phyloP scores from a whole-genome alignment of 176 grass and related monocot genomes.

The Aegilops bicornis region DNA sequence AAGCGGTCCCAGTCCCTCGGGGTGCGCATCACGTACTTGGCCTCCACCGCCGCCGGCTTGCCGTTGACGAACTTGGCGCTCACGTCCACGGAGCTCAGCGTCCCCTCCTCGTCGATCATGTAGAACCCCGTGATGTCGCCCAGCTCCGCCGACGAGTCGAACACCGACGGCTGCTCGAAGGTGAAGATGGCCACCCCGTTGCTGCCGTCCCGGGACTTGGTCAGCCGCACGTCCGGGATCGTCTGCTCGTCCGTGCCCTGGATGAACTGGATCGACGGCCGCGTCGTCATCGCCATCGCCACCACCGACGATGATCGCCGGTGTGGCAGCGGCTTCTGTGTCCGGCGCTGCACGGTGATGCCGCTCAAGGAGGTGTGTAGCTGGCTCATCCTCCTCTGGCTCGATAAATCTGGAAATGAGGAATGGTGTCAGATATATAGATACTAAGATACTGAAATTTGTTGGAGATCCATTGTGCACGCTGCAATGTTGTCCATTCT shows the following conservation, averaged over 20 bases:
- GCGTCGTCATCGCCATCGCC: constrained; percentile 39
- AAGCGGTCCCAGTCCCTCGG: constrained; percentile 9
- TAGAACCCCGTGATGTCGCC: constrained; percentile 79
- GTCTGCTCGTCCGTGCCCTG: constrained; percentile 93
- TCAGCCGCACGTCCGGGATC: constrained; percentile 82
- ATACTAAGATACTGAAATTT: no score
- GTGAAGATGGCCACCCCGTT: constrained; percentile 83
- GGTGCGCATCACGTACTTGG: constrained; percentile 15
- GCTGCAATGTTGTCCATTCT: not conserved
- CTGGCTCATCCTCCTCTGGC: not conserved
- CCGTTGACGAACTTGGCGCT: constrained; percentile 24
- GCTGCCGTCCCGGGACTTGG: constrained; percentile 83
- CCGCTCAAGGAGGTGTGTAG: constrained; percentile 48
- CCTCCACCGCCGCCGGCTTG: not conserved
- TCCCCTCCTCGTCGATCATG: constrained; percentile 24
- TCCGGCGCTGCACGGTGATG: constrained; percentile 2
- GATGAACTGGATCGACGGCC: constrained; percentile 88
- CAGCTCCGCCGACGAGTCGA: constrained; percentile 53
- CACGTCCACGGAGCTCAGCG: not conserved
- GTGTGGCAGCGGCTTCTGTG: no score
- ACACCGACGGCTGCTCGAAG: constrained; percentile 72
- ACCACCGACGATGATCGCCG: not conserved
- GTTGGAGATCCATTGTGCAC: not conserved
- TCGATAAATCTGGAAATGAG: not conserved
- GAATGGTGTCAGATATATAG: not conserved